These are phyloP conservation scores for Pythium dissimile DNA, from an alignment of 352 stramenopile species.

Conservation along the genomic window DNA sequence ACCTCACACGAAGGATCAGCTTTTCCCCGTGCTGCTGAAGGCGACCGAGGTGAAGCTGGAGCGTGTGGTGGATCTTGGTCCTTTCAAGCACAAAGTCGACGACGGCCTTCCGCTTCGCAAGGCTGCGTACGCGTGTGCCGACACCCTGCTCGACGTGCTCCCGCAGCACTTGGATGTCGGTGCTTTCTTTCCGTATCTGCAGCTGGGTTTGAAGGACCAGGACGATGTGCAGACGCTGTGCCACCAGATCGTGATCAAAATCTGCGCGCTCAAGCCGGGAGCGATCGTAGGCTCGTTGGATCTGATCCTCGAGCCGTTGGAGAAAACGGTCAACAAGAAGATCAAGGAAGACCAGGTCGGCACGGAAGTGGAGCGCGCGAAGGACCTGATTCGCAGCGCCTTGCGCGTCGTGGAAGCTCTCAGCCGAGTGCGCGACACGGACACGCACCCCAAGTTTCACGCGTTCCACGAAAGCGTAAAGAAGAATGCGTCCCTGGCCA, in stretches of 20 bases:
- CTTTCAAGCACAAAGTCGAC: slow-evolving; percentile 98
- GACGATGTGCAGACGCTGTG: slow-evolving; percentile 97
- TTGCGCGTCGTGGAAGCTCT: slow-evolving; percentile 86
- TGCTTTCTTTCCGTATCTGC: slow-evolving; percentile 92
- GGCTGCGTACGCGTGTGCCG: slow-evolving; percentile 93
- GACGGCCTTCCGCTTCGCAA: slow-evolving; percentile 85
- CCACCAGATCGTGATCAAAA: slow-evolving; percentile 96
- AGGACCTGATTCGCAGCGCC: slow-evolving; percentile 95
- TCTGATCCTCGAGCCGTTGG: slow-evolving; percentile 88
- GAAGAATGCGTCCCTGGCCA: slow-evolving; percentile 60
- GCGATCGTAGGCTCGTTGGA: slow-evolving; percentile 86
- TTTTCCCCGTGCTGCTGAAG: slow-evolving; percentile 91
- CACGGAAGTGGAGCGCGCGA: slow-evolving; percentile 94
- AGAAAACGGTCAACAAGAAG: slow-evolving; percentile 96
- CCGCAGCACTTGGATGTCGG: slow-evolving; percentile 90
- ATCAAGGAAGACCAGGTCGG: slow-evolving; percentile 94
- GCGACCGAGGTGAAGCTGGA: slow-evolving; percentile 93
- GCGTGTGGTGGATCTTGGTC: slow-evolving; percentile 96
- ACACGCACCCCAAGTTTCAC: slow-evolving; percentile 72
- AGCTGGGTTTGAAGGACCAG: slow-evolving; percentile 88
- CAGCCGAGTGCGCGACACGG: slow-evolving; percentile 62
- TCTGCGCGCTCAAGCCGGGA: slow-evolving; percentile 80
- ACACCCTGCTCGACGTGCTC: slow-evolving; percentile 94
- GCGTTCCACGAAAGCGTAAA: slow-evolving; percentile 59
- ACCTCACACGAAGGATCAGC: slow-evolving; percentile 75